Evolutionary conservation across 768 basidiomycete species (phyloP).

Genomic region (Suillus placidus): DNA sequence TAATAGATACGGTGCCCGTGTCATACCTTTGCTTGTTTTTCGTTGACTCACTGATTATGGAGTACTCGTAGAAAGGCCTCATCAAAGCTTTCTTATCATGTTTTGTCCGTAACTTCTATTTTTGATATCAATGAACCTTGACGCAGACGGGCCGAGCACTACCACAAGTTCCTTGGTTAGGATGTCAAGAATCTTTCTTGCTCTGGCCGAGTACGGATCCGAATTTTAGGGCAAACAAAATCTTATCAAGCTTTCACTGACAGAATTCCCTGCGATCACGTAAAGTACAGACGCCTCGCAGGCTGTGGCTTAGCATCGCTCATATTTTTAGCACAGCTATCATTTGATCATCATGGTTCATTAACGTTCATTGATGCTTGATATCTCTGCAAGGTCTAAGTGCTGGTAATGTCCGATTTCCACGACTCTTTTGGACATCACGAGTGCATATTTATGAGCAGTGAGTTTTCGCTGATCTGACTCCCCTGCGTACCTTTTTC

Average conservation of each 20-base stretch:
- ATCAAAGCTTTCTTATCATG: slow-evolving; percentile 12
- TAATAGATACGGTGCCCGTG: slow-evolving; percentile 32
- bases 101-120: slow-evolving; percentile 29
- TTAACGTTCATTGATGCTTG: neutral
- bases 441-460: neutral
- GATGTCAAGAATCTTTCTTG: neutral
- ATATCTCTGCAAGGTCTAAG: neutral
- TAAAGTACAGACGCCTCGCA: neutral
- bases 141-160: neutral
- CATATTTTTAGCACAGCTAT: neutral
- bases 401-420: neutral
- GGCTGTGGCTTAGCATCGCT: neutral
- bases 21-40: slow-evolving; percentile 17
- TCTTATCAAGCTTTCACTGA: neutral
- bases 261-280: neutral
- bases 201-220: neutral
- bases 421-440: neutral
- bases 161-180: neutral
- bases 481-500: too few relatives aligned
- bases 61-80: neutral
- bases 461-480: neutral
- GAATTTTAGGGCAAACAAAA: neutral
- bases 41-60: neutral
- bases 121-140: neutral
- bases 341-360: neutral